Base-by-base conservation (phyloP, 257 asterid genomes). In the Solanum microdontum region DNA sequence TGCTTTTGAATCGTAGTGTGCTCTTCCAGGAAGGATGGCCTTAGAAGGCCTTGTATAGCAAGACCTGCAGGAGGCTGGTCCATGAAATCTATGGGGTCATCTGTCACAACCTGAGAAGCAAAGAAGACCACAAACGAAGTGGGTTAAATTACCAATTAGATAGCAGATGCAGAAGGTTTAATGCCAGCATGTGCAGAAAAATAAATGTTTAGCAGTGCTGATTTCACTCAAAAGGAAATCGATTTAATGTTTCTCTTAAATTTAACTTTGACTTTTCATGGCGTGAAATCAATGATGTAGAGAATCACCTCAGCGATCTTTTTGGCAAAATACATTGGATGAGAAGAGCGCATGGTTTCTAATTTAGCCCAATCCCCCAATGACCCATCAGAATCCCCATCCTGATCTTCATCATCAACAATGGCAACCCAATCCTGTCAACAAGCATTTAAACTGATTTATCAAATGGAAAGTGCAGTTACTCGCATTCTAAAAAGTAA, bases 351-450 rank as follows among this genome's bases (percentile, higher is more conserved):
- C 99, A 95, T 95, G 2, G 99, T 97, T 87, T 94, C 98, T 93
- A 97, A 91, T 87, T 97, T 95, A 88, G 98, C 98, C 99, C 99
- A 97, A 89, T 97, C 98, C 70, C 98, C 99, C 23, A 93, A 87
- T 30, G 98, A 95, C 79, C 87, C 98, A 91, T 96, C 98, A 86
- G 94, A 95, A 85, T 93, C 98, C 74, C 92, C 96, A 76, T 92
- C 94, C 89, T 89, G 89, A 89, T 93, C 96, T 66, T 93, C 98
- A 30, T 86, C 90, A 83, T 93, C 99, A 91, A 94, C 92, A 90
- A 95, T 91, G 88, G 94, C 80, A 91, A 94, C 98, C 99, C 99
- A 97, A 32, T 96, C 98, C 99, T 97, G 93, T 86, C 90, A 84
- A 90, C 87, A 87, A 89, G 86, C 87, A 88, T 86, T 90, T 85